Evolutionary conservation across 2,329 filamentous ascomycete species (phyloP), one percentile per base, ranked within the genome.

Genomic region (Hypoxylon sp.): DNA sequence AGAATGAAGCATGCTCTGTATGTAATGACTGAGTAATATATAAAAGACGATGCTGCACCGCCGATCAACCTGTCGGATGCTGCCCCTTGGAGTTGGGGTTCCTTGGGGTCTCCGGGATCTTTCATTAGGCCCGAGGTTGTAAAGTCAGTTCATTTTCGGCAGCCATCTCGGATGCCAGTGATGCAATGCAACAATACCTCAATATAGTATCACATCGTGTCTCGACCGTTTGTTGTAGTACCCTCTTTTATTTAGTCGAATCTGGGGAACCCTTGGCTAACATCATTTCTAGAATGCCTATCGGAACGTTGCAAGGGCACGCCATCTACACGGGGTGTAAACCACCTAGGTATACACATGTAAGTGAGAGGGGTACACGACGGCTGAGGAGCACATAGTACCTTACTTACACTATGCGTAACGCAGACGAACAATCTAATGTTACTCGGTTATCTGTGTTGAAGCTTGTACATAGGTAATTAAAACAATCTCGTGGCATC

Each of bases 191-290:
- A 69, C 63, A 34, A 52, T 59, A 68, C 63, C 53, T 61, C 61
- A 64, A 64, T 69, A 69, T 66, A 61, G 51, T 61, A 63, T 61
- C 59, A 62, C 56, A 51, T 65, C 47, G 30, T 58, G 52, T 61
- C 47, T 65, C 63, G 50, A 59, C 41, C 58, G 39, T 61, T 58
- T 52, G 29, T 52, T 51, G 29, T 64, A 29, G 64, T 67, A 65
- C 56, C 60, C 62, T 63, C 60, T 67, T 70, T 61, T 58, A 34
- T 53, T 68, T 69, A 65, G 62, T 57, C 37, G 41, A 70, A 68
- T 71, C 69, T 68, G 69, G 69, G 69, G 69, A 71, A 71, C 14
- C 69, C 69, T 68, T 58, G 67, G 52, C 37, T 29, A 46, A 48
- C 32, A 57, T 62, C 43, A 39, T 50, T 32, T 62, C 39, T 12